Evolutionary conservation across 2,329 filamentous ascomycete species (phyloP).

Genomic region (Xylariaceae sp.): DNA sequence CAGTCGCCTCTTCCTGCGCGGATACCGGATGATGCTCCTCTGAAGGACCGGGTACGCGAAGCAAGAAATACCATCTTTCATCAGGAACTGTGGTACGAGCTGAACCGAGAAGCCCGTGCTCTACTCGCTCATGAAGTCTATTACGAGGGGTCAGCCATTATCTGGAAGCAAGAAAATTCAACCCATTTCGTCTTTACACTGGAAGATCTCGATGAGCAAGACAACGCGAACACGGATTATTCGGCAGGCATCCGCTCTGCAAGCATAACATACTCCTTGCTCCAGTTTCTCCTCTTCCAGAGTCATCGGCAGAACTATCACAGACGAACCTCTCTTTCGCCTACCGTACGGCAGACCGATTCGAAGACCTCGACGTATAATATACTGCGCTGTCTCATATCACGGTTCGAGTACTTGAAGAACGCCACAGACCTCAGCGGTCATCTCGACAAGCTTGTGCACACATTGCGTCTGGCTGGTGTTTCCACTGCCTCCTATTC

Average conservation of each 20-base stretch:
- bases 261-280: constrained; percentile 58
- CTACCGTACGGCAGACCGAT: constrained; percentile 35
- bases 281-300: constrained; percentile 72
- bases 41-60: constrained; percentile 66
- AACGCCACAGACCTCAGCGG: constrained; percentile 36
- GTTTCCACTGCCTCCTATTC: constrained; percentile 39
- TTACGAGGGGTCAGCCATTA: constrained; percentile 53
- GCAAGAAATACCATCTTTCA: constrained; percentile 75
- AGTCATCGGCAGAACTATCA: constrained; percentile 72
- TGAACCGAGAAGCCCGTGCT: constrained; percentile 72
- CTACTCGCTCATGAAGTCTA: constrained; percentile 67
- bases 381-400: constrained; percentile 49
- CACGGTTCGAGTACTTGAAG: constrained; percentile 42
- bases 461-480: constrained; percentile 43
- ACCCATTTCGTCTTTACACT: constrained; percentile 64
- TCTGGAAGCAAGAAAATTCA: constrained; percentile 47
- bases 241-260: constrained; percentile 49
- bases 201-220: constrained; percentile 51
- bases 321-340: constrained; percentile 56
- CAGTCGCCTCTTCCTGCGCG: constrained; percentile 47
- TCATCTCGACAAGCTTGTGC: constrained; percentile 41
- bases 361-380: constrained; percentile 40
- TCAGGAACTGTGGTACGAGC: constrained; percentile 85
- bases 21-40: constrained; percentile 50
- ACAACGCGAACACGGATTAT: constrained; percentile 32